Base-by-base conservation (phyloP, 768 basidiomycete genomes). In the Pisolithus marmoratus region DNA sequence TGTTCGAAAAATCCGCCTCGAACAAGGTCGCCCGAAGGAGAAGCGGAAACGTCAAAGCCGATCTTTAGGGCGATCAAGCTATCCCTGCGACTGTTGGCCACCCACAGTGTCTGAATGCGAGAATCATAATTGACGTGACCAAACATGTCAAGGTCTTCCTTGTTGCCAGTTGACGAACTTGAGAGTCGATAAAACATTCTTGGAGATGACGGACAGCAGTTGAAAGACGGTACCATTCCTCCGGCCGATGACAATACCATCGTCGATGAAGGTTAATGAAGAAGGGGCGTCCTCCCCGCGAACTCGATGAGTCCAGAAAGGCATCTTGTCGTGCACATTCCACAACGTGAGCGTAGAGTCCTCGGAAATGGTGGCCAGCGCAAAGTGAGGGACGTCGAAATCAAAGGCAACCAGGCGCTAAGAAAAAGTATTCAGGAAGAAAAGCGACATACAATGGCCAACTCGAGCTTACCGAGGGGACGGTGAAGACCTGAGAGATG, bases 161-260 rank as follows among this genome's bases (percentile, higher is more conserved):
- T 78, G 48, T 56, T 48, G 20, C 81, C 82, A 56, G n/a, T 83
- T 87, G 60, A 86, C 72, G 62, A 93, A 93, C 62, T 82, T 87
- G 68, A 90, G 74, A 6, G 85, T 90, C 14, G 90, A 88, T 27
- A 90, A 72, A 2, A 92, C 78, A 44, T 74, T 75, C 66, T 84
- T 86, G 53, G 82, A 82, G 49, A 85, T 83, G 46, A 81, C 75
- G n/a, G 87, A 84, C 34, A 93, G 73, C 27, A 93, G 73, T 67
- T 93, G 90, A 75, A 90, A 85, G 54, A 90, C 68, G 0, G 90
- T 93, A 20, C 90, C 90, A 49, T 87, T 89, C 72, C 78, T 90
- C 62, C 90, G 79, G 41, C 90, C 90, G 43, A 93, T 74, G 45
- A 93, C 79, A 40, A 93, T 80, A n/a, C 90, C 90, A 23, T 84